These are phyloP conservation scores for Taiwanofungus camphoratus DNA, from an alignment of 1,284 basidiomycete species.

Conservation along the genomic window DNA sequence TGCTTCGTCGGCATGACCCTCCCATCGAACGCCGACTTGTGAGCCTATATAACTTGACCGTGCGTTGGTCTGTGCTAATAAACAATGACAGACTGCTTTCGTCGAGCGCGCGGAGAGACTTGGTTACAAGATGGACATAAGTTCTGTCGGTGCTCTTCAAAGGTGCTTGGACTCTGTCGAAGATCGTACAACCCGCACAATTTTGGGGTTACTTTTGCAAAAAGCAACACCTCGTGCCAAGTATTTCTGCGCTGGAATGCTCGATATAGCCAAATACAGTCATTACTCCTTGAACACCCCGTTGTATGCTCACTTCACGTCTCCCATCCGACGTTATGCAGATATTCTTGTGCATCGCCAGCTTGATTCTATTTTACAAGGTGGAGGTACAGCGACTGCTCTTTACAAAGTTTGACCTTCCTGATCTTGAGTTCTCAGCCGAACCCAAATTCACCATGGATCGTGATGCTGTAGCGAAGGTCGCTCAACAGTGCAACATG, in stretches of 20 bases:
- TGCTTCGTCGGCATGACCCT: conserved; percentile 89
- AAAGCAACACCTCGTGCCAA: conserved; percentile 92
- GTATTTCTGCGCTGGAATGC: conserved; percentile 98
- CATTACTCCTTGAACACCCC: conserved; percentile 92
- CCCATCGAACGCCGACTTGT: conserved; percentile 89
- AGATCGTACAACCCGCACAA: conserved; percentile 66
- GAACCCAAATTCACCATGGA: conserved; percentile 95
- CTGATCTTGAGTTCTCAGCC: conserved; percentile 24
- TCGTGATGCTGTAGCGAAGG: conserved; percentile 93
- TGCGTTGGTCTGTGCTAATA: background rate
- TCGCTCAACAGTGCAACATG: conserved; percentile 98
- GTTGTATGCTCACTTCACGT: conserved; percentile 97
- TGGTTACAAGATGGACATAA: conserved; percentile 79
- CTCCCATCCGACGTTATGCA: conserved; percentile 89
- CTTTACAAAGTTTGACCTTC: conserved; percentile 2
- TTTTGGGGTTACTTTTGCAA: conserved; percentile 77
- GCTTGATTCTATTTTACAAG: conserved; percentile 83
- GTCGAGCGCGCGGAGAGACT: conserved; percentile 76
- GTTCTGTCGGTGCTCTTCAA: conserved; percentile 81
- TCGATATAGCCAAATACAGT: conserved; percentile 96
- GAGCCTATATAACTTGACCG: conserved; percentile 23
- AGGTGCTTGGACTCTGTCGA: conserved; percentile 72
- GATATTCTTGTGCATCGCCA: conserved; percentile 97
- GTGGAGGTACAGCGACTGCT: conserved; percentile 45
- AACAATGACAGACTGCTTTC: conserved; percentile 62